Evolutionary conservation across 2,329 filamentous ascomycete genomes (phyloP), one percentile per base, ranked within the genome.

Genomic region (Ceratocystis cacaofunesta): DNA sequence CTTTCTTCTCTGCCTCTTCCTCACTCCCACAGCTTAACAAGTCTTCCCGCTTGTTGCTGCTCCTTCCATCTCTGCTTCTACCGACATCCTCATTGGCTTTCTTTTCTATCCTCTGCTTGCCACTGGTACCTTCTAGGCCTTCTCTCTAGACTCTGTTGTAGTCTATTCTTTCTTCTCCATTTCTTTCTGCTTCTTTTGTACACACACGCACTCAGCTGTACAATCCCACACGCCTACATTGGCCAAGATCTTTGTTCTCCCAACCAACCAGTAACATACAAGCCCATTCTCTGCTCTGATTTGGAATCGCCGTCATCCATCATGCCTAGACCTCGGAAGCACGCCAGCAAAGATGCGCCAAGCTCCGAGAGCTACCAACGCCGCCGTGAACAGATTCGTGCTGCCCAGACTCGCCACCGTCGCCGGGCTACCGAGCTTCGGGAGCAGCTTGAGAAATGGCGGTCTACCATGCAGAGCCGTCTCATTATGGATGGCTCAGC

Each of bases 371-470:
- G 43, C 32, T 48, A 36, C 6, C 28, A 48, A 19, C 68, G 74
- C 17, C 78, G 81, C 3, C 77, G 81, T 0, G 77, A 77, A 2
- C 81, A 83, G 68, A 80, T 83, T 63, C 73, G 80, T 2, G 76
- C 75, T 25, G 81, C 81, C 1, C 81, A 83, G 74, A 77, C 78
- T 46, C 77, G 82, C 70, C 81, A 83, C 69, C 79, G 81, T 17
- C 78, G 80, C 71, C 79, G 81, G 70, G 83, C 82, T 70, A 79
- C 78, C 62, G 78, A 82, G 70, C 81, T 83, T 70, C 76, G 79
- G 68, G 78, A 77, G 70, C 74, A 82, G 72, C 77, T 83, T 36
- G 81, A 83, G 73, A 73, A 77, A 67, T 80, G 83, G 69, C 72
- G 80, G 19, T 74, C 75, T 15, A 74, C 75, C 68, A 75, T 81